phyloP scores from a whole-genome alignment of 2,329 filamentous ascomycete genomes.

The Paecilomyces niveus region DNA sequence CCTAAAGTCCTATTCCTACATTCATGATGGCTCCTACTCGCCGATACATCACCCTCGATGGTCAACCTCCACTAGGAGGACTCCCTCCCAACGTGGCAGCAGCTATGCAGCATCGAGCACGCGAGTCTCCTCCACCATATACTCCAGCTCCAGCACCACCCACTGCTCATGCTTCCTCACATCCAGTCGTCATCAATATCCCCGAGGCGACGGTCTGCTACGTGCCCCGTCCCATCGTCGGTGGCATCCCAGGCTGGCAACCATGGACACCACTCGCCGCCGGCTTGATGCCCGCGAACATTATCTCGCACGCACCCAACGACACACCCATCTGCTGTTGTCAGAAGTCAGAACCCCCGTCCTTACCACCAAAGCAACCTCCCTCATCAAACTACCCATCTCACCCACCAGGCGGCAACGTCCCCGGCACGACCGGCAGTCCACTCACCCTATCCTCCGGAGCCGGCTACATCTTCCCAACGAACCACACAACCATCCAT shows the following conservation, averaged over 20 bases:
- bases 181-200: not conserved
- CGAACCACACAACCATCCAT: constrained; percentile 53
- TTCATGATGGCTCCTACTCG: constrained; percentile 2
- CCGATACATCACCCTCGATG: constrained; percentile 21
- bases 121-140: constrained; percentile 1
- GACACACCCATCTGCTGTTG: constrained; percentile 6
- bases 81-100: constrained; percentile 16
- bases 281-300: not conserved
- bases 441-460: constrained; percentile 44
- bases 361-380: constrained; percentile 3
- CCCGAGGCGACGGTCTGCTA: constrained; percentile 4
- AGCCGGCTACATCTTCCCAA: constrained; percentile 56
- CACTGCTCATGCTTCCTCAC: not conserved
- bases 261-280: constrained; percentile 4
- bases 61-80: constrained; percentile 22
- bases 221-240: constrained; percentile 4
- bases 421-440: constrained; percentile 53
- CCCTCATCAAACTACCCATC: constrained; percentile 19
- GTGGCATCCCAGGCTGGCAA: constrained; percentile 3
- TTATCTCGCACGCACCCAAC: constrained; percentile 6
- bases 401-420: constrained; percentile 46
- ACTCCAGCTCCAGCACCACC: not conserved
- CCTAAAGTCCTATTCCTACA: not conserved
- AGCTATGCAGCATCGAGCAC: not conserved
- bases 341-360: constrained; percentile 7